phyloP scores from a whole-genome alignment of 805 yeast genomes.

The Maudiozyma bulderi region DNA sequence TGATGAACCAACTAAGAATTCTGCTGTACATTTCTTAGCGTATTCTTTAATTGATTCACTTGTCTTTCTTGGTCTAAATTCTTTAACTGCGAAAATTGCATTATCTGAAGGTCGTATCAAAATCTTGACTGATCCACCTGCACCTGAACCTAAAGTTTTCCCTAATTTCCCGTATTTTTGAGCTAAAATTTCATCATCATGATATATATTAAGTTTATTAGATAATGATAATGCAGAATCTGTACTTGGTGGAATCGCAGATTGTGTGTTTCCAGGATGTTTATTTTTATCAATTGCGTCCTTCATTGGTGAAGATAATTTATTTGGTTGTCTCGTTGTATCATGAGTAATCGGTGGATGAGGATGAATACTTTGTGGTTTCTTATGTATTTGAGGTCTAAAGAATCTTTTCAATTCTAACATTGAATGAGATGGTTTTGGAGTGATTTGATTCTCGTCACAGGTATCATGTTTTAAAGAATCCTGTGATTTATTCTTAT shows the following conservation, averaged over 20 bases:
- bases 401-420: constrained; percentile 61
- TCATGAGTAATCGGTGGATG: constrained; percentile 3
- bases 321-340: background rate
- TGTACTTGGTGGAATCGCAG: constrained; percentile 28
- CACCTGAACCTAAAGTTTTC: constrained; percentile 71
- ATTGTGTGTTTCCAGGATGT: constrained; percentile 19
- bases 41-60: constrained; percentile 64
- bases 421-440: constrained; percentile 37
- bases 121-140: constrained; percentile 74
- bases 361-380: constrained; percentile 2
- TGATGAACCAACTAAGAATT: constrained; percentile 74
- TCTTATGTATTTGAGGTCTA: constrained; percentile 34
- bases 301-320: background rate
- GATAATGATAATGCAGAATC: constrained; percentile 24
- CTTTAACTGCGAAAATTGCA: constrained; percentile 71
- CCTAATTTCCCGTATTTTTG: constrained; percentile 66
- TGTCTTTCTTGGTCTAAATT: constrained; percentile 60
- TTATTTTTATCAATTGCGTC: background rate
- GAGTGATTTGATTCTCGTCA: constrained; percentile 1
- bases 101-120: constrained; percentile 60
- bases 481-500: constrained; percentile 16
- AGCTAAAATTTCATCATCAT: constrained; percentile 41
- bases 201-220: constrained; percentile 30
- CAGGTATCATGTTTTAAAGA: background rate
- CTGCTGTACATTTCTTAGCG: constrained; percentile 78